Percentiles rank a stretch among this genome's conserved stretches.
Conservation (phyloP, 2,329 filamentous ascomycete genomes). For the Volutella citrinella region DNA sequence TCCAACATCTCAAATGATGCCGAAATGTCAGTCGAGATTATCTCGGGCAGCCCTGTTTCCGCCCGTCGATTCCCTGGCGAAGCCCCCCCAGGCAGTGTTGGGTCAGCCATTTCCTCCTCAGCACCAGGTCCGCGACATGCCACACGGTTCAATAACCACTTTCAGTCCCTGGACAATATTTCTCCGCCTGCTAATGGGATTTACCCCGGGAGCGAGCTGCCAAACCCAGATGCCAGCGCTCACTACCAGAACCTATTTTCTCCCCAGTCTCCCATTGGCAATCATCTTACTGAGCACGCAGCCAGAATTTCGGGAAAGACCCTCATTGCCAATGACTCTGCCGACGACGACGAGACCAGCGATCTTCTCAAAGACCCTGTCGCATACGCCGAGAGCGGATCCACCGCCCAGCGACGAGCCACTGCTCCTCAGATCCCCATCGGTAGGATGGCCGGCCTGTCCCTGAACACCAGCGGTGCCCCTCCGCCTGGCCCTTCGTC, state of each 20-base stretch:
- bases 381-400: conserved; percentile 64
- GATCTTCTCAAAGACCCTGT: conserved; percentile 70
- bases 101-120: conserved; percentile 39
- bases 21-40: conserved; percentile 56
- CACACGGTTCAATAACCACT: conserved; percentile 60
- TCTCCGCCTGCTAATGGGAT: conserved; percentile 57
- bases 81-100: conserved; percentile 16
- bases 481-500: conserved; percentile 47
- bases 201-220: conserved; percentile 54
- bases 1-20: conserved; percentile 48
- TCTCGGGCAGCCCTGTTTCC: conserved; percentile 38
- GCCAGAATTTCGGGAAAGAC: conserved; percentile 63
- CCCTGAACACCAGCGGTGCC: conserved; percentile 63
- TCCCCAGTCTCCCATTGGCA: conserved; percentile 70
- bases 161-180: conserved; percentile 59
- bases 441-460: conserved; percentile 65
- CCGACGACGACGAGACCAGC: conserved; percentile 67
- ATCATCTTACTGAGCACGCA: conserved; percentile 59
- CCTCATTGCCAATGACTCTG: conserved; percentile 65
- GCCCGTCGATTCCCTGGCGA: conserved; percentile 26
- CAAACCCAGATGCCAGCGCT: conserved; percentile 51
- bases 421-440: conserved; percentile 72
- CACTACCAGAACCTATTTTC: conserved; percentile 66
- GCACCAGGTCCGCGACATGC: conserved; percentile 47
- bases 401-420: conserved; percentile 53